Evolutionary conservation across 768 basidiomycete genomes (phyloP), one percentile per base, ranked within the genome.

Genomic region (Lentinula aciculospora): DNA sequence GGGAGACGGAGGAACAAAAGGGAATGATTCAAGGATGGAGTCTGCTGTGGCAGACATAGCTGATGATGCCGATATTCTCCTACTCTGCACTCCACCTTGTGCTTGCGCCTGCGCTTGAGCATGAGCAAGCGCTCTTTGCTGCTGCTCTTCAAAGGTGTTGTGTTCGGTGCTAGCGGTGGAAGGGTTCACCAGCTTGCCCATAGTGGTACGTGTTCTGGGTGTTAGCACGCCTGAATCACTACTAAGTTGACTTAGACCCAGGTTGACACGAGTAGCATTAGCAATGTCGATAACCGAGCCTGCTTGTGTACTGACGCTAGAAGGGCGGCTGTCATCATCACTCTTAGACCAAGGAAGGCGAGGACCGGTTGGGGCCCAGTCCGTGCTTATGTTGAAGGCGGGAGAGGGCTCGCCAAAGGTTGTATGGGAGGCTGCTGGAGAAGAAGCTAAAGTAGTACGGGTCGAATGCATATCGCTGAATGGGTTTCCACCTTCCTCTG

Each of bases 1-100:
- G 5, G 92, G 92, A 7, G 90, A 92, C 1, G 92, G 92, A 23
- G 92, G 92, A 8, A 94, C 90, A 67, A 94, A 92, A 34, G 89
- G 89, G 77, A 94, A 94, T 13, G 83, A 86, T 69, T 92, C 91
- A 27, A 93, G 77, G 62, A 93, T 90, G 3, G 90, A 92, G 66
- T 93, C 90, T 27, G 89, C 88, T 13, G 86, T 74, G 12, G 82
- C 82, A 31, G 85, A 87, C 57, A 85, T 69, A 48, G 83, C 81
- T 29, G 88, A 91, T 4, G 83, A 82, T 57, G 79, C 81, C 4
- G 89, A 86, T 60, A 82, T 77, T 55, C 83, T 75, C 61, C 79
- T 76, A 58, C 69, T 71, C 62, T 39, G 63, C 61, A 68, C 72
- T 49, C 77, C 64, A 45, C 77, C 82, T 62, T 82, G 82, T 28